phyloP scores from a whole-genome alignment of 78 protist genomes.

The Planoprotostelium fungivorum region DNA sequence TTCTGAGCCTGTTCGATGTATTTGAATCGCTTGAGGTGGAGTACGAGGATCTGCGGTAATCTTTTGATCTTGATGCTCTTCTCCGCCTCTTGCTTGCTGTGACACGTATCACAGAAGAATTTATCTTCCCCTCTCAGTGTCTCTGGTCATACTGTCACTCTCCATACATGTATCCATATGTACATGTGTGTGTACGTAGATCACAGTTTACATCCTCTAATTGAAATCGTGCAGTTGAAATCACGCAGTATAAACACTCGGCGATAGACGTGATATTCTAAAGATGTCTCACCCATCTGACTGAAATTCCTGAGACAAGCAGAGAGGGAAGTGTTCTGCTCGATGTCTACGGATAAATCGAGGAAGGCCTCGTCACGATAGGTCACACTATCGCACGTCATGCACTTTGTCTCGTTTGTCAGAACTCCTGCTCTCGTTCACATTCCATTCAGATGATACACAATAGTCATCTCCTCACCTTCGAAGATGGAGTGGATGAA shows the following conservation, averaged over 20 bases:
- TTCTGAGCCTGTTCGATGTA: conserved; percentile 67
- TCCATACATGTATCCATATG: no score
- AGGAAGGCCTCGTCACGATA: conserved; percentile 82
- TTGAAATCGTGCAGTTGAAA: no score
- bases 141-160: no score
- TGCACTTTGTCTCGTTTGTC: conserved; percentile 84
- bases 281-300: background rate
- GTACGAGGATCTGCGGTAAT: conserved; percentile 74
- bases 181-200: no score
- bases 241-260: no score
- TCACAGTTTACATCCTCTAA: no score
- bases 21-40: conserved; percentile 92
- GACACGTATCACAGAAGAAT: conserved; percentile 87
- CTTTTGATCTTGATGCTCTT: conserved; percentile 74
- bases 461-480: no score
- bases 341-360: conserved; percentile 82
- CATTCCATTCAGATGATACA: no score
- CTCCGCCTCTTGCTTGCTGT: conserved; percentile 83
- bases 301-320: conserved; percentile 71
- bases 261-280: no score
- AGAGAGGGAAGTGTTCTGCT: conserved; percentile 67
- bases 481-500: conserved; percentile 86
- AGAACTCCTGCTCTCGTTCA: conserved; percentile 4
- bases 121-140: conserved; percentile 63
- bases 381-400: conserved; percentile 79